Evolutionary conservation across 176 grass and related monocot genomes (phyloP), one percentile per base, ranked within the genome.

Genomic region (Triticum dicoccoides): DNA sequence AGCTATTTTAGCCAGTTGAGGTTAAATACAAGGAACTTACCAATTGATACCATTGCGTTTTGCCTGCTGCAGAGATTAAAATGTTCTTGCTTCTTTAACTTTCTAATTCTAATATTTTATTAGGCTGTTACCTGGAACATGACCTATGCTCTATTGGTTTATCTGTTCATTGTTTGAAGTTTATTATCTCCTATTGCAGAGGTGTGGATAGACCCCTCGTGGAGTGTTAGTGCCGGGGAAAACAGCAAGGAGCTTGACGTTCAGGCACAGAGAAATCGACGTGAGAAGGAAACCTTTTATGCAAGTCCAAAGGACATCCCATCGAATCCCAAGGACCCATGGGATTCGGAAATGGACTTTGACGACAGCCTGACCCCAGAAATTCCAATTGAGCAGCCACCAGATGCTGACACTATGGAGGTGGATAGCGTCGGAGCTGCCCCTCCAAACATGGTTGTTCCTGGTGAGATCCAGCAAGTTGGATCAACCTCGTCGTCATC

Each of bases 271-370:
- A 94, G 97, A 80, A 99, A 91, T 70, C 80, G 63, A 51, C 93
- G 97, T 8, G 97, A 92, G 64, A 91, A 90, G 63, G 94, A 99
- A 89, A 94, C 87, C 13, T 87, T 93, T 52, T 94, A 96, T 92
- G 45, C 73, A 29, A 88, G 73, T 68, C 87, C 72, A 12, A 82
- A 83, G 70, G 92, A 94, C 33, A 91, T 96, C 51, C 92, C 97
- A 0, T 84, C 47, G 24, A 87, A 99, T 80, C 89, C 97, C 21
- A 96, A 98, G 38, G 92, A 94, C 10, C 94, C 97, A 58, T 99
- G 97, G 97, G 97, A 99, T 52, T 11, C 80, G 71, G 94, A 99
- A 86, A 92, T 99, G 92, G 90, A 96, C 67, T 99, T 91, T 38
- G 97, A 99, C 72, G 97, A 99, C 77, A 94, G 92, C 79, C 80